Base-by-base conservation (phyloP, 179 eudicot genomes). In the Carnegiea gigantea region DNA sequence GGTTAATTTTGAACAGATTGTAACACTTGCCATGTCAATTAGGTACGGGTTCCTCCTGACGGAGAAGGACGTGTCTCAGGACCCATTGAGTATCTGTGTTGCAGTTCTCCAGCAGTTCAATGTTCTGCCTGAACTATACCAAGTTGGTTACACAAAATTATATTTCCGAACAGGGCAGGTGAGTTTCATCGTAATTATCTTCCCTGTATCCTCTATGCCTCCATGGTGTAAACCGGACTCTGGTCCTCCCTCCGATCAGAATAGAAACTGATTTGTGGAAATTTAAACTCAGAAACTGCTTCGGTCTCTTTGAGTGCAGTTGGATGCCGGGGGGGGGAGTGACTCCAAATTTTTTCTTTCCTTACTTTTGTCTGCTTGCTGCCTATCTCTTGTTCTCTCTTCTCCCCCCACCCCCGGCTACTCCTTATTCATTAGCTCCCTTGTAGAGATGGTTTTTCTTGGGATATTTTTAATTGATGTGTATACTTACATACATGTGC, bases 141-240 rank as follows among this genome's bases (percentile, higher is more conserved):
- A 92, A 93, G 97, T 96, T 88, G 98, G 98, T 71, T 93, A 89
- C 85, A 95, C 93, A 82, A 96, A 92, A 75, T 78, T 96, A 81
- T 96, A 87, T 82, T 95, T 96, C 84, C 93, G 98, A 81, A 90
- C 91, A 57, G 97, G 95, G 77, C 97, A 95, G 92, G 98, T 93
- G 83, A 86, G 86, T 36, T 57, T 73, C 79, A 64, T 26, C 4
- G 40, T 36, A 30, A 9, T 59, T 49, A 40, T 60, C 76, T 10
- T 71, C 43, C 18, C 48, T 67, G 6, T 54, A 1, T 17, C 20
- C n/a, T 70, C 73, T 6, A 57, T 57, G 6, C 62, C 9, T 68
- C 15, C 15, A 36, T 18, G n/a, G 46, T 70, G 68, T 23, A n/a
- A 33, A 30, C 44, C 33, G 23, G 46, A 70, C 11, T 17, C 5